Percentiles rank a stretch among this genome's conserved stretches.
Evolutionary conservation across 192 early-diverging fungal genomes (phyloP).

Genomic region (Gonapodya sp.): DNA sequence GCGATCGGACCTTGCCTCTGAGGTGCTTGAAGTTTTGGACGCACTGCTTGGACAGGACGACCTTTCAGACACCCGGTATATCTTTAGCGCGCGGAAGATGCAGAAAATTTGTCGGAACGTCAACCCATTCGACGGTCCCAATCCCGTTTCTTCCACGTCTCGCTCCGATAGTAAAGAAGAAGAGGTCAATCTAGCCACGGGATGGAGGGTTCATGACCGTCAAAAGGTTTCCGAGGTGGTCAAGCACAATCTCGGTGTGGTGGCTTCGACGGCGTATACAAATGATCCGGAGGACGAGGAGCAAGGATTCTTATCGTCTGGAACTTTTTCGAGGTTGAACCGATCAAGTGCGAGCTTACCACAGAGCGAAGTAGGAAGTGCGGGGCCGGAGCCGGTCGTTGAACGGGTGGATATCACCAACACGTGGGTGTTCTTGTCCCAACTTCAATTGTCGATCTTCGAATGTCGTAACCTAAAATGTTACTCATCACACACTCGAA

Average conservation of each 20-base stretch:
- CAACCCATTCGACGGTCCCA: background rate
- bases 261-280: background rate
- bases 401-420: background rate
- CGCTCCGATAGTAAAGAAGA: background rate
- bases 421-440: background rate
- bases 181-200: background rate
- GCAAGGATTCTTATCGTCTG: background rate
- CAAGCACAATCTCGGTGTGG: background rate
- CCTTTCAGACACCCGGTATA: background rate
- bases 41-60: conserved; percentile 11
- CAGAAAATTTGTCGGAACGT: background rate
- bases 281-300: background rate
- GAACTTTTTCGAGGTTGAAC: background rate
- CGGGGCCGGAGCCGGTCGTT: background rate
- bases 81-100: background rate
- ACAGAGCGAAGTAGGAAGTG: background rate
- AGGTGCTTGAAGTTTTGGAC: conserved; percentile 68
- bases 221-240: background rate
- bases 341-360: background rate
- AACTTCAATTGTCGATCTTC: no score
- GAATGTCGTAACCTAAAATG: no score
- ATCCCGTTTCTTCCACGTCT: background rate
- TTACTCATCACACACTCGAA: background rate
- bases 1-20: conserved; percentile 46
- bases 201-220: background rate